Evolutionary conservation across 345 rosid species (phyloP).

Genomic region (Isatis tinctoria): DNA sequence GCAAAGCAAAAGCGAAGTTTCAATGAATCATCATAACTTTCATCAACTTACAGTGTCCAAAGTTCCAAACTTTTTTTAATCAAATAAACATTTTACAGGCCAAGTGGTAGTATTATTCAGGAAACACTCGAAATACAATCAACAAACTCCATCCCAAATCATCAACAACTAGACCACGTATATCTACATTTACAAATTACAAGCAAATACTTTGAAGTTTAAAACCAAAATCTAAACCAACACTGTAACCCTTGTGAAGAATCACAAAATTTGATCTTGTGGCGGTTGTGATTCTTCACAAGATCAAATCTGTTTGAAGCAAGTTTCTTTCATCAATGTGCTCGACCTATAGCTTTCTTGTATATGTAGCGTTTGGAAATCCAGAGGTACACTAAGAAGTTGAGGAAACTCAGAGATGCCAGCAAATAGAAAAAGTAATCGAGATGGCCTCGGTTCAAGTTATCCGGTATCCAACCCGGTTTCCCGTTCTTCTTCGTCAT

Average conservation of each 20-base stretch:
- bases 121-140: not conserved
- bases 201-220: not conserved
- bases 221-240: constrained; percentile 11
- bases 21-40: not conserved
- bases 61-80: not conserved
- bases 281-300: too few species aligned
- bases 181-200: constrained; percentile 16
- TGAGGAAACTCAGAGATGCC: constrained; percentile 63
- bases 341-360: constrained; percentile 58
- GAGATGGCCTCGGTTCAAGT: constrained; percentile 43
- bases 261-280: too few species aligned
- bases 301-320: not conserved
- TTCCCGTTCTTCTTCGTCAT: constrained; percentile 41
- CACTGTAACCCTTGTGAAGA: not conserved
- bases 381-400: constrained; percentile 68
- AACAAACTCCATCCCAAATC: not conserved
- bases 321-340: constrained; percentile 19
- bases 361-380: constrained; percentile 67
- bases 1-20: not conserved
- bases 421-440: constrained; percentile 61
- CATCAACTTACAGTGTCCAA: not conserved
- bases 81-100: not conserved
- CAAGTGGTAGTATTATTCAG: not conserved
- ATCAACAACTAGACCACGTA: not conserved
- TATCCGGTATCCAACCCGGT: constrained; percentile 51